A percentile compares a stretch with the other conserved stretches of the same genome.
These are phyloP conservation scores for Thielaviopsis populi DNA, from an alignment of 2,329 filamentous ascomycete genomes.

Conservation along the genomic window DNA sequence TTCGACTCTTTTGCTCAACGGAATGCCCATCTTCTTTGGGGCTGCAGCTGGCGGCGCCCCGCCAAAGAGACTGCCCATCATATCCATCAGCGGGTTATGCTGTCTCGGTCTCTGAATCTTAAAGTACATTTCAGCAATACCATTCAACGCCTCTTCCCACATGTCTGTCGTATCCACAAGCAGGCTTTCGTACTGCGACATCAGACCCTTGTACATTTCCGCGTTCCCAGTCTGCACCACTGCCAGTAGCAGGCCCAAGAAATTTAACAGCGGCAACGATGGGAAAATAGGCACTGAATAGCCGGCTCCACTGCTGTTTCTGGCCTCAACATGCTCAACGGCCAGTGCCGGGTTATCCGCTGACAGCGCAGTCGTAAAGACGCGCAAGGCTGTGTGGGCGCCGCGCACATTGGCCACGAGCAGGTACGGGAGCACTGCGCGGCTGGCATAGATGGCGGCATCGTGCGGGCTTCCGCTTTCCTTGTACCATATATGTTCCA, in stretches of 20 bases:
- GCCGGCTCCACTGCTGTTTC: constrained; percentile 26
- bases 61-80: constrained; percentile 93
- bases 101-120: constrained; percentile 75
- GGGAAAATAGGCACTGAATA: constrained; percentile 74
- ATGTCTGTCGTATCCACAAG: constrained; percentile 54
- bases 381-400: constrained; percentile 65
- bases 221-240: constrained; percentile 62
- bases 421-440: constrained; percentile 81
- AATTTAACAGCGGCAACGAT: constrained; percentile 86
- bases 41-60: constrained; percentile 21
- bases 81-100: constrained; percentile 86
- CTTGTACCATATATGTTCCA: constrained; percentile 91
- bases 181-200: constrained; percentile 63
- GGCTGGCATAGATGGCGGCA: constrained; percentile 70
- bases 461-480: constrained; percentile 68
- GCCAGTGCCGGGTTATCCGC: constrained; percentile 38
- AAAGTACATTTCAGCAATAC: constrained; percentile 95
- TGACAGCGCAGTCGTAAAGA: constrained; percentile 34
- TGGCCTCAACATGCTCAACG: constrained; percentile 65
- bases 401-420: constrained; percentile 80
- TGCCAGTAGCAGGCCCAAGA: constrained; percentile 70
- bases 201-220: constrained; percentile 72
- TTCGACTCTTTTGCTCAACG: constrained; percentile 31
- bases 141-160: constrained; percentile 72
- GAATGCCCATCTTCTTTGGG: constrained; percentile 24